A percentile compares a stretch with the other conserved stretches of the same genome.
phyloP scores from a whole-genome alignment of 2,329 filamentous ascomycete genomes.

The Rugonectria rugulosa region DNA sequence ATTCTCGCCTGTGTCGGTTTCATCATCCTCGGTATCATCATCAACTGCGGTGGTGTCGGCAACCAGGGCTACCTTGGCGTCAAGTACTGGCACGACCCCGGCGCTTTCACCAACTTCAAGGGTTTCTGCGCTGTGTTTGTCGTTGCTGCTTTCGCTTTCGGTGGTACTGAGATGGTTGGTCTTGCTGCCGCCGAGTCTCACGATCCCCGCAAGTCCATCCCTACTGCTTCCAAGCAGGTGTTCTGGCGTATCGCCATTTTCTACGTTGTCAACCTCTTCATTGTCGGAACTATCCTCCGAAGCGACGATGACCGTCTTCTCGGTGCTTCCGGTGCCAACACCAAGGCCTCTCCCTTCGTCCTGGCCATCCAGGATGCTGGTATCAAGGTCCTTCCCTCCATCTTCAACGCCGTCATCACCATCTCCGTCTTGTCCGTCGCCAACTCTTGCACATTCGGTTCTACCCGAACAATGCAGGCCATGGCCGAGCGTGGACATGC shows the following conservation, averaged over 20 bases:
- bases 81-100: slow-evolving; percentile 78
- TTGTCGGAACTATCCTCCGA: slow-evolving; percentile 84
- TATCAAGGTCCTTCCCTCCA: slow-evolving; percentile 80
- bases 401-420: slow-evolving; percentile 95
- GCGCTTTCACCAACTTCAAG: slow-evolving; percentile 84
- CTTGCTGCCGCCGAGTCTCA: slow-evolving; percentile 79
- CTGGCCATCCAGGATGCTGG: slow-evolving; percentile 88
- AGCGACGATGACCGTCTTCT: slow-evolving; percentile 73
- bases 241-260: slow-evolving; percentile 95
- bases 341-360: slow-evolving; percentile 87
- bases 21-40: slow-evolving; percentile 83
- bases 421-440: slow-evolving; percentile 90
- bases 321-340: slow-evolving; percentile 63
- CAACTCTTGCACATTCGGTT: slow-evolving; percentile 91
- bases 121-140: slow-evolving; percentile 80
- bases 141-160: slow-evolving; percentile 78
- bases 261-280: slow-evolving; percentile 82
- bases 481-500: slow-evolving; percentile 89
- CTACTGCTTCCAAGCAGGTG: slow-evolving; percentile 88
- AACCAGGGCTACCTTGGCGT: slow-evolving; percentile 80
- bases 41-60: slow-evolving; percentile 82
- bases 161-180: slow-evolving; percentile 78
- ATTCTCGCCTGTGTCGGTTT: slow-evolving; percentile 68
- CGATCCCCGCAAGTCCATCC: slow-evolving; percentile 80
- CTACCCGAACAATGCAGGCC: slow-evolving; percentile 87